Base-by-base conservation (phyloP, 106 monocot genomes). In the Cymbidium sinense region DNA sequence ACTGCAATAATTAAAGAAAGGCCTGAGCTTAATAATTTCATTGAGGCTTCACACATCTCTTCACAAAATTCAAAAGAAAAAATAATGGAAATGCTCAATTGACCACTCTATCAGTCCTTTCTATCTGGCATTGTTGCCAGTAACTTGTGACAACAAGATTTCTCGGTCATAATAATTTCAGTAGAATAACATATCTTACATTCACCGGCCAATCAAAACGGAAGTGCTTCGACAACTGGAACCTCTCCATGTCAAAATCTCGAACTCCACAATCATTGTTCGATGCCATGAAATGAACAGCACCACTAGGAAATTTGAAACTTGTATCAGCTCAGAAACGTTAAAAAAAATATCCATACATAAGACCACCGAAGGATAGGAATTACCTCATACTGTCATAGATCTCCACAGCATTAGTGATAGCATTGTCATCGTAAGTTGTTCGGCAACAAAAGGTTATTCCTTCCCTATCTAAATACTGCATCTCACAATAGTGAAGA, bases 381-480 rank as follows among this genome's bases (percentile, higher is more conserved):
- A 83, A 50, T 2, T 61, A 91, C 95, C 95, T 91, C 23, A 80
- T 34, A 74, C 84, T 87, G 75, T 89, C 82, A 76, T 91, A 95
- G 58, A 95, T 91, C 78, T 95, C 91, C 47, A 95, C 70, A 25
- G 95, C 89, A 84, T 95, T 95, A 8, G 91, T 88, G 64, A 95
- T 92, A 34, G 95, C 91, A 91, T 95, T 95, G 43, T 91, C 95
- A 80, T 95, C 91, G 58, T 89, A 84, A 51, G 95, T 91, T 70
- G 89, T 91, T 39, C 95, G 82, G 70, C 85, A 86, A 73, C 95
- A 95, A 84, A 87, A 95, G 67, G 85, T 85, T 74, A 95, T 84
- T 81, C 95, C 95, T 52, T 87, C 81, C 51, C 86, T 84, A 81
- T 91, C 85, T 62, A 95, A 72, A 86, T 87, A 84, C 95, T 95